Conservation (phyloP, 2,329 filamentous ascomycete genomes). For the Ceratocystiopsis sp. region DNA sequence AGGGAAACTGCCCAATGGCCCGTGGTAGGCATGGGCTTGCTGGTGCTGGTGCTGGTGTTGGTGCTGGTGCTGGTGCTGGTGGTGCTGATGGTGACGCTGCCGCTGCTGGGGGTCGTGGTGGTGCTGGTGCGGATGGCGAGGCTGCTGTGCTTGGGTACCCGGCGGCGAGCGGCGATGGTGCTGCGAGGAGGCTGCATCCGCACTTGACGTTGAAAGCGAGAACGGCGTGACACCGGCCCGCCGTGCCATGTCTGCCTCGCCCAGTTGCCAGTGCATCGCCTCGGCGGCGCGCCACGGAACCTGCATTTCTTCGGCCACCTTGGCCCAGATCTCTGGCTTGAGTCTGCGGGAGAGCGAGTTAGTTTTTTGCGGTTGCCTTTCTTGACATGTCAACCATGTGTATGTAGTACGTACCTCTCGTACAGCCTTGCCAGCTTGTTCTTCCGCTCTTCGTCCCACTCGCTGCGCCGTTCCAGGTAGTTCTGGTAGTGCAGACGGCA, state of each 20-base stretch:
- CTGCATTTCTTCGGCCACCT: conserved; percentile 85
- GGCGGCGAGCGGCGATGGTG: conserved; percentile 21
- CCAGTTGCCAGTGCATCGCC: conserved; percentile 96
- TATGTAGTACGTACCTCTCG: conserved; percentile 51
- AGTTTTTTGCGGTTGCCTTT: background rate
- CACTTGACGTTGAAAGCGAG: conserved; percentile 39
- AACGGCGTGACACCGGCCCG: conserved; percentile 84
- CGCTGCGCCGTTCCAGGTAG: conserved; percentile 79
- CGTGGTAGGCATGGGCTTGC: background rate
- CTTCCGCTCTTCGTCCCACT: conserved; percentile 96
- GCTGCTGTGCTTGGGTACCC: conserved; percentile 6
- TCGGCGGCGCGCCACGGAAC: conserved; percentile 92
- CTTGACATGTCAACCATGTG: background rate
- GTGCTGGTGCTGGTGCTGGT: too few species aligned
- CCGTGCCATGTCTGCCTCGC: conserved; percentile 83
- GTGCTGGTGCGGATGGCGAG: conserved; percentile 6
- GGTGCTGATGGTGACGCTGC: conserved; percentile 14
- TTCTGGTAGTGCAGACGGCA: conserved; percentile 95
- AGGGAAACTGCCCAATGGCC: too few species aligned
- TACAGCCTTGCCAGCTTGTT: conserved; percentile 91
- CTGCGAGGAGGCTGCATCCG: conserved; percentile 18
- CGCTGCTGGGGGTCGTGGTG: conserved; percentile 15
- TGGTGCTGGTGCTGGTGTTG: conserved; percentile 20
- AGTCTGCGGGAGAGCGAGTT: conserved; percentile 40
- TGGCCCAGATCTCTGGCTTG: conserved; percentile 95